Conservation (phyloP, 352 stramenopile species). For the Phytophthora chlamydospora region DNA sequence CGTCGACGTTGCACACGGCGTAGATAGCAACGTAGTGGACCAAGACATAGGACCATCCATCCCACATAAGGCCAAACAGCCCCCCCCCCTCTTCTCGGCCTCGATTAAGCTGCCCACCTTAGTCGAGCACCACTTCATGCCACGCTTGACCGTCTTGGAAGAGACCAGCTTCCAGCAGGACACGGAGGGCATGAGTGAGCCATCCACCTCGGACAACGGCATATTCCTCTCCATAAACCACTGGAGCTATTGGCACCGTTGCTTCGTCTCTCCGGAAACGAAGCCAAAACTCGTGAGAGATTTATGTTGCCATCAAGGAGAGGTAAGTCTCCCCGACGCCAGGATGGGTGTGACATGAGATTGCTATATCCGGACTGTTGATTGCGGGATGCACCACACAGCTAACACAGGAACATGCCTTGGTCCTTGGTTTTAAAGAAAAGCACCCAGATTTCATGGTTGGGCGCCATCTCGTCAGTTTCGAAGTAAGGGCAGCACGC, state of each 20-base stretch:
- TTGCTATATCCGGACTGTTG: too few relatives aligned
- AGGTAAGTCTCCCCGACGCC: background rate
- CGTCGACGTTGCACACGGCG: background rate
- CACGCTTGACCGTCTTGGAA: conserved; percentile 6
- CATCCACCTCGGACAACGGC: conserved; percentile 19
- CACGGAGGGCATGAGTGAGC: conserved; percentile 7
- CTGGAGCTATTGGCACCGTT: conserved; percentile 16
- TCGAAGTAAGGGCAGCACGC: too few relatives aligned
- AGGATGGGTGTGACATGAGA: background rate
- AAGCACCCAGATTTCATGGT: too few relatives aligned
- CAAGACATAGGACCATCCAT: conserved; percentile 9
- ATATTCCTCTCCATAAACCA: conserved; percentile 20
- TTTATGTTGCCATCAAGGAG: too few relatives aligned
- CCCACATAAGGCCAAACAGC: conserved; percentile 19
- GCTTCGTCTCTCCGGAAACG: conserved; percentile 6
- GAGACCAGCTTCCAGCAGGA: background rate
- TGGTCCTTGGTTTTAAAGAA: too few relatives aligned
- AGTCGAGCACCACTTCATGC: conserved; percentile 4
- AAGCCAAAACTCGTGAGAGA: conserved; percentile 8
- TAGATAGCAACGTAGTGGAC: conserved; percentile 7
- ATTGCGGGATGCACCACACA: too few relatives aligned
- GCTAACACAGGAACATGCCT: too few relatives aligned
- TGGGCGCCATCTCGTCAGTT: too few relatives aligned
- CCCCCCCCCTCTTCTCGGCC: background rate
- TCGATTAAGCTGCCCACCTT: conserved; percentile 11